phyloP scores from a whole-genome alignment of 2,329 filamentous ascomycete genomes.

The Metarhizium humberi region DNA sequence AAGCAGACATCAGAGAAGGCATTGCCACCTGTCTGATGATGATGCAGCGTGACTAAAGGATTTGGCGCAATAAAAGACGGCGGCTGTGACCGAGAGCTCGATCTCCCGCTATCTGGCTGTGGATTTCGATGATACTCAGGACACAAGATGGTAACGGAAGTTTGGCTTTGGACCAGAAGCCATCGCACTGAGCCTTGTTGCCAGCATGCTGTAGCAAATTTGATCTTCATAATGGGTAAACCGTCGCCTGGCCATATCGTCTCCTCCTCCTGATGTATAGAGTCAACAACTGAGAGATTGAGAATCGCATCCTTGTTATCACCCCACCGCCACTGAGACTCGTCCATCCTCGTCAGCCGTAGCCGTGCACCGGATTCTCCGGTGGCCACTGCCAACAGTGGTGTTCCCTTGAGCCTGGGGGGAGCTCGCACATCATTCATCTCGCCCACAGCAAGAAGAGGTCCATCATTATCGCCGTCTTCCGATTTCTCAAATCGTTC shows the following conservation, averaged over 20 bases:
- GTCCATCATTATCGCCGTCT: constrained; percentile 11
- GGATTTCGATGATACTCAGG: constrained; percentile 38
- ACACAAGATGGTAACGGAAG: constrained; percentile 40
- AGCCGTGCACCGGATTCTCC: constrained; percentile 52
- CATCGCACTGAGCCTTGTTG: constrained; percentile 33
- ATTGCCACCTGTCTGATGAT: constrained; percentile 41
- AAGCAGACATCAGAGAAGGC: constrained; percentile 56
- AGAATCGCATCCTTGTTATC: constrained; percentile 35
- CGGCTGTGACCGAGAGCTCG: constrained; percentile 11
- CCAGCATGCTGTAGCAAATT: constrained; percentile 32
- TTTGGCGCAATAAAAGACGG: constrained; percentile 47
- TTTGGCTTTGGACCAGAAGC: constrained; percentile 44
- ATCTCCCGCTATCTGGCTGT: constrained; percentile 13
- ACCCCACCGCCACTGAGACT: constrained; percentile 47
- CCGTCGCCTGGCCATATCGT: constrained; percentile 45
- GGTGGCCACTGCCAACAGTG: constrained; percentile 36
- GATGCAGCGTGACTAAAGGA: constrained; percentile 42
- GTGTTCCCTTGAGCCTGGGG: constrained; percentile 15
- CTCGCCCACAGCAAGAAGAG: constrained; percentile 47
- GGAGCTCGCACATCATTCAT: constrained; percentile 32
- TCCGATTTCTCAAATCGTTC: constrained; percentile 19
- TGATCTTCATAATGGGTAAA: constrained; percentile 40
- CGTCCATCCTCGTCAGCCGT: constrained; percentile 40
- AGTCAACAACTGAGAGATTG: constrained; percentile 33
- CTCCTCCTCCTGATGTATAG: constrained; percentile 33